Conservation (phyloP, 2,329 filamentous ascomycete genomes). For the Aspergillus unguis region DNA sequence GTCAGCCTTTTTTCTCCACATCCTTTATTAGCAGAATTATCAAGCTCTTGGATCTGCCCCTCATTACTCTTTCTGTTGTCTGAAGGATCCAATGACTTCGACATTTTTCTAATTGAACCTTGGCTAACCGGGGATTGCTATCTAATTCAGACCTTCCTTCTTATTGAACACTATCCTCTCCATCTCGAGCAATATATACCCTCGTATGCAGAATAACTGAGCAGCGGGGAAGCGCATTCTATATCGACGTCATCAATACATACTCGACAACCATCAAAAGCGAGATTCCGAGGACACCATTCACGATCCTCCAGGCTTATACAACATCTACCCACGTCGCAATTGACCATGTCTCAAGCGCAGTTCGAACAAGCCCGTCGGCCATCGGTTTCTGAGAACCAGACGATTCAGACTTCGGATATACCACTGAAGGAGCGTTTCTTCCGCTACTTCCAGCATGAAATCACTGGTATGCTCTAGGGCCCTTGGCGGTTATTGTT, state of each 20-base stretch:
- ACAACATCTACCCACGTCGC: neutral
- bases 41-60: neutral
- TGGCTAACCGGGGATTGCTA: neutral
- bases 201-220: neutral
- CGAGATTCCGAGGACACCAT: neutral
- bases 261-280: constrained; percentile 2
- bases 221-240: constrained; percentile 1
- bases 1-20: neutral
- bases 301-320: neutral
- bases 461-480: constrained; percentile 60
- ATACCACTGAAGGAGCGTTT: constrained; percentile 69
- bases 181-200: neutral
- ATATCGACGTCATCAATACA: constrained; percentile 35
- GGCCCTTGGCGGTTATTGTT: constrained; percentile 7
- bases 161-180: neutral
- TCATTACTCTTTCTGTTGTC: too few relatives aligned
- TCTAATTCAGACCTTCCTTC: neutral
- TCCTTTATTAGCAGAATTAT: neutral
- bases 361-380: constrained; percentile 27
- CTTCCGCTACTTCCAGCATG: constrained; percentile 76
- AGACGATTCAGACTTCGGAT: constrained; percentile 34
- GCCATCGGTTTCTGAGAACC: constrained; percentile 32
- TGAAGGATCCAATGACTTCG: neutral
- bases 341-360: constrained; percentile 30
- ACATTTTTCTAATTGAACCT: neutral